Conservation (phyloP, 345 rosid species). For the Raphanus raphanistrum region DNA sequence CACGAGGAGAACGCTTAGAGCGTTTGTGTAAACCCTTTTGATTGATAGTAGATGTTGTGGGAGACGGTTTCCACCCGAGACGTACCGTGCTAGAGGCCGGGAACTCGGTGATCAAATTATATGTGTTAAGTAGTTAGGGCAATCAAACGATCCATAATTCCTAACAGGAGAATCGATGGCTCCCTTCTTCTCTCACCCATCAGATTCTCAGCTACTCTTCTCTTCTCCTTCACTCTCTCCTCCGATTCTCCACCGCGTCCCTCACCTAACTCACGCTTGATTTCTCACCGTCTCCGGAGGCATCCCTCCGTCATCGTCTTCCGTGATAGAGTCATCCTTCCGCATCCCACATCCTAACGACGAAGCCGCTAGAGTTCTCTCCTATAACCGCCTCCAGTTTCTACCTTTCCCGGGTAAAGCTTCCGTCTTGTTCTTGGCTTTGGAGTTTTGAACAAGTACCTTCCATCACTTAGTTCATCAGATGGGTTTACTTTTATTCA, state of each 20-base stretch:
- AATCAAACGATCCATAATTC: too few relatives aligned
- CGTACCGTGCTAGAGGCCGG: too few relatives aligned
- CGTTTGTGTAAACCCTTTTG: too few relatives aligned
- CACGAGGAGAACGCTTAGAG: too few relatives aligned
- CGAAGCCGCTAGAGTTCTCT: slow-evolving; percentile 29
- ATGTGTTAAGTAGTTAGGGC: too few relatives aligned
- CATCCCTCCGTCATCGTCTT: slow-evolving; percentile 43
- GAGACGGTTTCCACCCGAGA: too few relatives aligned
- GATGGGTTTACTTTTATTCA: slow-evolving; percentile 65
- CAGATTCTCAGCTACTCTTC: slow-evolving; percentile 39
- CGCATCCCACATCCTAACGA: slow-evolving; percentile 21
- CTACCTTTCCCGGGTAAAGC: slow-evolving; percentile 41
- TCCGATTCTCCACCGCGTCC: slow-evolving; percentile 43
- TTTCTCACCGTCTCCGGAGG: slow-evolving; percentile 52
- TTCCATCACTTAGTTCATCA: slow-evolving; percentile 44
- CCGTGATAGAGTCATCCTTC: slow-evolving; percentile 35
- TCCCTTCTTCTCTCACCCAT: slow-evolving; percentile 41
- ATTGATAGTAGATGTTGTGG: too few relatives aligned
- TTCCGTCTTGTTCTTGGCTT: slow-evolving; percentile 8
- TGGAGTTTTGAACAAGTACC: too few relatives aligned
- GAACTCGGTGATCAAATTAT: too few relatives aligned
- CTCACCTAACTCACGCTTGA: slow-evolving; percentile 49
- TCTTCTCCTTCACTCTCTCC: slow-evolving; percentile 53
- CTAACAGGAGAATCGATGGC: not conserved
- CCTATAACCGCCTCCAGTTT: slow-evolving; percentile 58